These are phyloP conservation scores for Taphrina deformans DNA, from an alignment of 1,139 yeast genomes.

Conservation along the genomic window DNA sequence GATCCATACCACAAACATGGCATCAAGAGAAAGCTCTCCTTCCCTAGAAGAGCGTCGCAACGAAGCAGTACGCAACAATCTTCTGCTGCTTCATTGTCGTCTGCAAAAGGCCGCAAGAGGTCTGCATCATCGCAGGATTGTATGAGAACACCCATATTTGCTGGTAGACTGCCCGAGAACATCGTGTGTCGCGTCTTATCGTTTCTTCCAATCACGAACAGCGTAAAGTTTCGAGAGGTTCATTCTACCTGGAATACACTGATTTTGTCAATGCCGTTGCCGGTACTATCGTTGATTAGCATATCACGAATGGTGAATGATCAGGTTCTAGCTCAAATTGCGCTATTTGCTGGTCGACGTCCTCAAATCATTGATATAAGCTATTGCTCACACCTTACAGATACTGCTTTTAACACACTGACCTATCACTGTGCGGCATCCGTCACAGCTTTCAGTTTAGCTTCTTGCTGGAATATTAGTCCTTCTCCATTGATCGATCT, in stretches of 20 bases:
- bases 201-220: conserved; percentile 33
- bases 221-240: conserved; percentile 37
- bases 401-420: conserved; percentile 69
- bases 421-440: conserved; percentile 72
- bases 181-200: conserved; percentile 35
- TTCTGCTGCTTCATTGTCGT: not conserved
- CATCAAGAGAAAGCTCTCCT: conserved; percentile 13
- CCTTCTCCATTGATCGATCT: conserved; percentile 81
- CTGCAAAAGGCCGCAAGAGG: conserved; percentile 6
- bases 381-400: conserved; percentile 74
- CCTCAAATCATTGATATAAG: conserved; percentile 64
- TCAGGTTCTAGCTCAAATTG: conserved; percentile 56
- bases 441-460: conserved; percentile 59
- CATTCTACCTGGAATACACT: conserved; percentile 38
- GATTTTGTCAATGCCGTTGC: conserved; percentile 43
- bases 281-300: conserved; percentile 56
- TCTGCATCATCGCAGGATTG: not conserved
- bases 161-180: conserved; percentile 36
- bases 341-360: conserved; percentile 69
- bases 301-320: conserved; percentile 66
- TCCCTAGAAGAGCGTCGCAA: conserved; percentile 6
- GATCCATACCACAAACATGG: conserved; percentile 12
- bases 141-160: not conserved
- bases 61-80: conserved; percentile 7
- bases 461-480: conserved; percentile 72